Evolutionary conservation across 768 basidiomycete genomes (phyloP), one percentile per base, ranked within the genome.

Genomic region (Termitomyces sp.): DNA sequence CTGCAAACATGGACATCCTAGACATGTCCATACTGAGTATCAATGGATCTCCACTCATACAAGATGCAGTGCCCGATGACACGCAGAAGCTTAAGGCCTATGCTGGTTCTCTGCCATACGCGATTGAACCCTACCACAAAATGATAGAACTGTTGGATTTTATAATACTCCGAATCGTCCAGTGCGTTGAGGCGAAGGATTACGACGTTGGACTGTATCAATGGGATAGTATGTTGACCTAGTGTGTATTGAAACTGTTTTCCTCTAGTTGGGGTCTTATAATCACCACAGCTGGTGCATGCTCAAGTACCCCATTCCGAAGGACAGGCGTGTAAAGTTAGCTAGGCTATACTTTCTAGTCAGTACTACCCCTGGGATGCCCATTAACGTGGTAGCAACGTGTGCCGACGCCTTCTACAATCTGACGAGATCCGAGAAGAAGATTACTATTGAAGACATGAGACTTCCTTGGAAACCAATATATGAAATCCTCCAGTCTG

Each of bases 261-360:
- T 39, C 50, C 39, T 58, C 55, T 36, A 24, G 48, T 53, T 47
- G 58, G 51, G 46, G 59, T 55, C 53, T 56, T 61, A 49, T 44
- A 36, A 55, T 47, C 36, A 36, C 49, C 59, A 24, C 65, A 92
- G 90, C 68, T 94, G 92, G 91, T 72, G 75, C 47, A 86, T 86
- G 76, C 80, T 95, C 69, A 91, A 92, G 67, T 94, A 93, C 67
- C 93, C 91, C 37, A 87, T 95, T 66, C 91, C 90, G 57, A 87
- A 88, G 68, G 85, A 86, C 60, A 87, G 85, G 65, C 80, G 93
- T 57, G 83, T 93, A 55, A 77, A 75, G 44, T 76, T 95, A 33
- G 86, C 87, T 49, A 88, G 85, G 71, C 73, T 95, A 4, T 95
- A 90, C 73, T 95, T 87, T 68, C 81, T 90, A 70, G 67, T 94